Conservation (phyloP, 2,329 filamentous ascomycete species). For the Helotiales sp. region DNA sequence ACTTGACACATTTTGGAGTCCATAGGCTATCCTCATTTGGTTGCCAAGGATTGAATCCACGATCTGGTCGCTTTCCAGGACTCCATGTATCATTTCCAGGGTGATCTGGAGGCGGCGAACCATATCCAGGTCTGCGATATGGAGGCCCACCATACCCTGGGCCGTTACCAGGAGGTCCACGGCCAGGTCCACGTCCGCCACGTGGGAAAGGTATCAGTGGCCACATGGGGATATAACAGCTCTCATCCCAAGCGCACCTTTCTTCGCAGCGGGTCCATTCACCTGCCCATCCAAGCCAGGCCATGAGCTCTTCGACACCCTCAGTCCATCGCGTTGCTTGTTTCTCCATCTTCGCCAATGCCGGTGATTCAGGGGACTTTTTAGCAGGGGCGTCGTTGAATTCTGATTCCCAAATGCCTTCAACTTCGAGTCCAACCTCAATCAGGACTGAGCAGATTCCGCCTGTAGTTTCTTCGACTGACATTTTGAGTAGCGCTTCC, state of each 20-base stretch:
- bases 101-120: constrained; percentile 2
- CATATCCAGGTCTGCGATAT: constrained; percentile 15
- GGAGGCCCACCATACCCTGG: constrained; percentile 1
- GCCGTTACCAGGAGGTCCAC: not conserved
- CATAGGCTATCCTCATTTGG: constrained; percentile 28
- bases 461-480: constrained; percentile 42
- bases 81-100: too few species aligned
- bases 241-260: constrained; percentile 44
- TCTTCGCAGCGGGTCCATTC: constrained; percentile 44
- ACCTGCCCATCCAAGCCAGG: constrained; percentile 52
- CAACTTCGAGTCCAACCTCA: constrained; percentile 43
- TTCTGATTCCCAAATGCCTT: constrained; percentile 39
- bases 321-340: constrained; percentile 32
- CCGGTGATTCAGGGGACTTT: not conserved
- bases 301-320: constrained; percentile 42
- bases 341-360: constrained; percentile 2
- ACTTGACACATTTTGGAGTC: constrained; percentile 30
- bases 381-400: constrained; percentile 26
- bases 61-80: constrained; percentile 8
- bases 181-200: not conserved
- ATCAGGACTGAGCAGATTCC: constrained; percentile 44
- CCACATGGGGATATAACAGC: constrained; percentile 54
- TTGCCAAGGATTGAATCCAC: constrained; percentile 9
- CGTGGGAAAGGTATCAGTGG: constrained; percentile 35
- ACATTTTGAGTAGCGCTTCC: constrained; percentile 40